These are phyloP conservation scores for Volvox africanus DNA, from an alignment of 139 green algal species.

Conservation along the genomic window DNA sequence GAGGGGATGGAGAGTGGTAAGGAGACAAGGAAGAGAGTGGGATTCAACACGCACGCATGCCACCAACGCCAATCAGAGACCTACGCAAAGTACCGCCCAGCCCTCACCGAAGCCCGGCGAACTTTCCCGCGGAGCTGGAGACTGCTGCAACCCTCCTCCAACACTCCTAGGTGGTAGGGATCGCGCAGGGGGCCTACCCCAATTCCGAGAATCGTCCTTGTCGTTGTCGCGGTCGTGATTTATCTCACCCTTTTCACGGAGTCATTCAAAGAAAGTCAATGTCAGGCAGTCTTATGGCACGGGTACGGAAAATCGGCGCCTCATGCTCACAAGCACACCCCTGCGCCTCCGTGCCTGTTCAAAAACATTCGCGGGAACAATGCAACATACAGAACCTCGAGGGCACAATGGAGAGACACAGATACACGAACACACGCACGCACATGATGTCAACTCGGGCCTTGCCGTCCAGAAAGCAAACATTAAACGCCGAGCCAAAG, in stretches of 20 bases:
- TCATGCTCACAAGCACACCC: background rate
- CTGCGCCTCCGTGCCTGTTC: background rate
- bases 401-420: background rate
- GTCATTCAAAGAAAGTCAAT: no score
- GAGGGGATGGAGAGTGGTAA: no score
- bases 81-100: no score
- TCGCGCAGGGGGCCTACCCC: no score
- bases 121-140: no score
- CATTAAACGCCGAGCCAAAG: slow-evolving; percentile 5
- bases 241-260: background rate
- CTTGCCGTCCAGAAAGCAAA: slow-evolving; percentile 9
- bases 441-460: background rate
- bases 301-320: slow-evolving; percentile 15
- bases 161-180: no score
- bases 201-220: background rate
- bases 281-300: background rate
- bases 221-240: background rate
- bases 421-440: background rate
- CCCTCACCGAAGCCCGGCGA: no score
- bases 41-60: no score
- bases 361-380: background rate
- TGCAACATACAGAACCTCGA: background rate
- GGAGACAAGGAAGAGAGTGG: no score
- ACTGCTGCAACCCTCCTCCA: no score
- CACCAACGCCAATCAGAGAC: no score